These are phyloP conservation scores for Bolboschoenoplectus hybrid DNA, from an alignment of 202 grass and related monocot species.

Conservation along the genomic window DNA sequence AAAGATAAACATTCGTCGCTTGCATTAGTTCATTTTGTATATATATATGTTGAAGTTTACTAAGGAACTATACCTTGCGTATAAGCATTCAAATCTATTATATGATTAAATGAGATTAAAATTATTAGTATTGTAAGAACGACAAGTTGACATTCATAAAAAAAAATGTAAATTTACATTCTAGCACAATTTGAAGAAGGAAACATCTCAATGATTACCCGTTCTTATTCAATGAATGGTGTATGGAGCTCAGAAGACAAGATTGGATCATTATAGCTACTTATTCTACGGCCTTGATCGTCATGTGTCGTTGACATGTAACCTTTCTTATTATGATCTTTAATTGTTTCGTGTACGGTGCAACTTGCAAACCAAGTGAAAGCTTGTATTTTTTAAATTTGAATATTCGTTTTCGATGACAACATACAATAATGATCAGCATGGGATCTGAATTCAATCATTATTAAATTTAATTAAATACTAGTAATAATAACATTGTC, in stretches of 20 bases:
- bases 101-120: conserved; percentile 15
- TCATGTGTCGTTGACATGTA: conserved; percentile 25
- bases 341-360: conserved; percentile 14
- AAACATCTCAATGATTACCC: not conserved
- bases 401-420: conserved; percentile 3
- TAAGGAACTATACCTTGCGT: not conserved
- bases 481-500: not conserved
- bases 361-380: conserved; percentile 1
- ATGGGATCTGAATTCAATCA: not conserved
- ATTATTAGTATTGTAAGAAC: not conserved
- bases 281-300: not conserved
- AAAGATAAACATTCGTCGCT: not conserved
- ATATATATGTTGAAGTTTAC: no score
- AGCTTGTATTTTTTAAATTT: not conserved
- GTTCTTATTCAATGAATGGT: conserved; percentile 1
- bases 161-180: not conserved
- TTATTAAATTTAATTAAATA: not conserved
- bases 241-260: not conserved
- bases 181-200: not conserved
- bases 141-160: not conserved
- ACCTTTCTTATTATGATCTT: conserved; percentile 22
- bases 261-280: not conserved
- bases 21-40: not conserved
- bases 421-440: not conserved
- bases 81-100: not conserved